Evolutionary conservation across 306 rosid species (phyloP).

Genomic region (Castanopsis chinensis): DNA sequence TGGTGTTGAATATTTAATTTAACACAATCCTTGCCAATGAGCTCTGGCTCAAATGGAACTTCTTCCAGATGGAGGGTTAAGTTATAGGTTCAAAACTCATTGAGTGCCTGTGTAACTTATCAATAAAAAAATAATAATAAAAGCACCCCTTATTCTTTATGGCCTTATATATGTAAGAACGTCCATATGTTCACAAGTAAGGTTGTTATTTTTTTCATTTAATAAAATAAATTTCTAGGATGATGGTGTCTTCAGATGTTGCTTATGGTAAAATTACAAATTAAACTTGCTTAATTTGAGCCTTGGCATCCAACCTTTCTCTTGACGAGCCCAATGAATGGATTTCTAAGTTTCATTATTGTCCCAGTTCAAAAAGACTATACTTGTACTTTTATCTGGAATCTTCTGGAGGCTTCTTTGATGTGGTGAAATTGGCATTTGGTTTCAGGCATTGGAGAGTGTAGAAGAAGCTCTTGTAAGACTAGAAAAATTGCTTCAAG

Average conservation of each 20-base stretch:
- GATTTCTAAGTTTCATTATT: not conserved
- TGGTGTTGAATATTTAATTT: not conserved
- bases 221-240: not conserved
- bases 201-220: not conserved
- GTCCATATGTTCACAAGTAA: not conserved
- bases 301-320: not conserved
- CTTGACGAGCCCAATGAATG: not conserved
- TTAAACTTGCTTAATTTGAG: not conserved
- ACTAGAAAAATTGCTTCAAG: slow-evolving; percentile 94
- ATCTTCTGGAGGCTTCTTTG: slow-evolving; percentile 12
- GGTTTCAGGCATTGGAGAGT: slow-evolving; percentile 80
- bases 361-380: not conserved
- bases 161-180: not conserved
- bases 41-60: too few relatives aligned
- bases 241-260: not conserved
- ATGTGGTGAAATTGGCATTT: slow-evolving; percentile 23
- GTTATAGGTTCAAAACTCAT: too few relatives aligned
- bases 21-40: not conserved
- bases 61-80: too few relatives aligned
- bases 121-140: not conserved
- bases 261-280: not conserved
- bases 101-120: too few relatives aligned
- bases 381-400: slow-evolving; percentile 22
- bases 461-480: slow-evolving; percentile 80
- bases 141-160: not conserved